phyloP scores from a whole-genome alignment of 768 basidiomycete genomes.

The Dacryopinax spathularia region DNA sequence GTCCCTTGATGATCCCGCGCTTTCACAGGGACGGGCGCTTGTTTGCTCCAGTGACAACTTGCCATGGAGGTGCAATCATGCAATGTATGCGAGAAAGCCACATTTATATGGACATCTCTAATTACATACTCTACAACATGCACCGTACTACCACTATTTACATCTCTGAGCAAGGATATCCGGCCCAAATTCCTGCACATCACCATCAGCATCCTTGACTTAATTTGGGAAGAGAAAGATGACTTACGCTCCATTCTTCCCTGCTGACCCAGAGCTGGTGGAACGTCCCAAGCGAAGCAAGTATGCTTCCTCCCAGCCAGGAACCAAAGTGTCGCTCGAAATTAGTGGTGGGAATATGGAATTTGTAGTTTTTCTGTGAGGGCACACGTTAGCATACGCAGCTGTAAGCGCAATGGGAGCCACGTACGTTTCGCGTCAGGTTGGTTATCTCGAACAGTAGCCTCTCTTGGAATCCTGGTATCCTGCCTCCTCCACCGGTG shows the following conservation, averaged over 20 bases:
- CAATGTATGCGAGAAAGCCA: too few species aligned
- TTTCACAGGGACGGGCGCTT: too few species aligned
- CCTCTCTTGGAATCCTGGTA: slow-evolving; percentile 75
- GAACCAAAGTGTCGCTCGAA: slow-evolving; percentile 80
- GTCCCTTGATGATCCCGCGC: too few species aligned
- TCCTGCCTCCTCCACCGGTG: slow-evolving; percentile 83
- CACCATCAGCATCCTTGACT: neutral
- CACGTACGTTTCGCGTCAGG: slow-evolving; percentile 63
- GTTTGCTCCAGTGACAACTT: too few species aligned
- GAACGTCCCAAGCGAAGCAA: slow-evolving; percentile 91
- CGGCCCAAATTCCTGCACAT: neutral
- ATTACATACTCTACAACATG: neutral
- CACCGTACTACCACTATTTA: neutral
- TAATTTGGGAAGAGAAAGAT: neutral
- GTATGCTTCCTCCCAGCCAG: slow-evolving; percentile 92
- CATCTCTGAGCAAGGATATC: slow-evolving; percentile 1
- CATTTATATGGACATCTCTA: too few species aligned
- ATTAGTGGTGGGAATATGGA: slow-evolving; percentile 82
- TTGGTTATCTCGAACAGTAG: slow-evolving; percentile 60
- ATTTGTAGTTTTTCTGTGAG: slow-evolving; percentile 52
- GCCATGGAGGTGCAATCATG: too few species aligned
- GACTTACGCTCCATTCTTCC: slow-evolving; percentile 81
- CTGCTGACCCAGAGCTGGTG: slow-evolving; percentile 92
- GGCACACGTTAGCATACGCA: neutral
- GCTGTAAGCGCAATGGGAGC: neutral